These are phyloP conservation scores for Pyrenophora teres DNA, from an alignment of 2,329 filamentous ascomycete species.

Conservation along the genomic window DNA sequence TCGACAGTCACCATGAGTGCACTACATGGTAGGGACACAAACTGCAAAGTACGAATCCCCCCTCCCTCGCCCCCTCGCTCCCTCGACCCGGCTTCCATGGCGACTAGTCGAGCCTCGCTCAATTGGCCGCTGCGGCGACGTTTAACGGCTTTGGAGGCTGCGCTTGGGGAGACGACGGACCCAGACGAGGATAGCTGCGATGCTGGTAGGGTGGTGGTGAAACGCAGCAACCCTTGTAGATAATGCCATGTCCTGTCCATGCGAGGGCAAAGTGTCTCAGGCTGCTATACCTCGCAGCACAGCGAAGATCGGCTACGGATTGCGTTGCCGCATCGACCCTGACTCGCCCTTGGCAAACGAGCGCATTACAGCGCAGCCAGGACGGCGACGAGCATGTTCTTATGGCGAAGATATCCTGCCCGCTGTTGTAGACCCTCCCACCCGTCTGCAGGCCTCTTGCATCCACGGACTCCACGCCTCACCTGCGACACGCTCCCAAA, in stretches of 20 bases:
- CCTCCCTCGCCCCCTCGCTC: too few relatives aligned
- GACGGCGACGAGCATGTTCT: not conserved
- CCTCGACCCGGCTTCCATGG: not conserved
- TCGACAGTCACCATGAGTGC: constrained; percentile 2
- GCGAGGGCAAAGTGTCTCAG: constrained; percentile 36
- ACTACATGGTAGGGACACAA: not conserved
- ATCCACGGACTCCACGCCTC: not conserved
- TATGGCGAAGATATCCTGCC: not conserved
- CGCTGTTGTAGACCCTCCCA: not conserved
- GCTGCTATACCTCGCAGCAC: constrained; percentile 15
- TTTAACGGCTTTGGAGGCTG: constrained; percentile 8
- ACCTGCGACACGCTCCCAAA: constrained; percentile 9
- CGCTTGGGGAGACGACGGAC: constrained; percentile 8
- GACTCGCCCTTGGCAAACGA: constrained; percentile 28
- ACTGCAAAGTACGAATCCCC: not conserved
- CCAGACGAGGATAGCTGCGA: constrained; percentile 12
- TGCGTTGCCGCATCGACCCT: constrained; percentile 23
- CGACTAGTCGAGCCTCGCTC: too few relatives aligned
- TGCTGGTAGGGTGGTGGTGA: constrained; percentile 34
- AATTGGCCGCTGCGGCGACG: too few relatives aligned
- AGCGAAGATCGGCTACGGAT: constrained; percentile 23
- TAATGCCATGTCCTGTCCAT: constrained; percentile 35
- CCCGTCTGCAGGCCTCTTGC: not conserved
- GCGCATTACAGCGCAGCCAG: constrained; percentile 15
- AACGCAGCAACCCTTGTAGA: constrained; percentile 34